These are phyloP conservation scores for Spathaspora hagerdaliae DNA, from an alignment of 805 yeast genomes.

Conservation along the genomic window DNA sequence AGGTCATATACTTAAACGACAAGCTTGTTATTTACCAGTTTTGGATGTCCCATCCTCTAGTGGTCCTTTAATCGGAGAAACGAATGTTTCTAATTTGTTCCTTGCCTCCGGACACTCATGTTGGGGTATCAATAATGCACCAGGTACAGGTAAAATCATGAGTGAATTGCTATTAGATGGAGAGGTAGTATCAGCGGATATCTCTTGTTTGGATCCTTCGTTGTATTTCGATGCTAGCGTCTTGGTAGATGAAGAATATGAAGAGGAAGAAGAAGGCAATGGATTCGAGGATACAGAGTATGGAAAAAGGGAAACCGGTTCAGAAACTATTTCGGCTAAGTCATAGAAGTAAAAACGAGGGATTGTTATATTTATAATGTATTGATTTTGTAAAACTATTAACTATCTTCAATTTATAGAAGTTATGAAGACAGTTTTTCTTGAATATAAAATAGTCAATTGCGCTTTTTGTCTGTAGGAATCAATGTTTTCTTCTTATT, in stretches of 20 bases:
- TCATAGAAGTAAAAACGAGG: not conserved
- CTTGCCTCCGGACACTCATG: constrained; percentile 94
- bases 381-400: no score
- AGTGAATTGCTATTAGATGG: constrained; percentile 87
- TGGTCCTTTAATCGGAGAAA: constrained; percentile 93
- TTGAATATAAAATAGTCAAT: not conserved
- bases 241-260: constrained; percentile 21
- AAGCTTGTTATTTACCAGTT: constrained; percentile 95
- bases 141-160: constrained; percentile 92
- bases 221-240: constrained; percentile 76
- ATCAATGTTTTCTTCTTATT: not conserved
- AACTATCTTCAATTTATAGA: no score
- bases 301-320: not conserved
- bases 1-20: constrained; percentile 76
- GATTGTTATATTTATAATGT: no score
- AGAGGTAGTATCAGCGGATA: constrained; percentile 68
- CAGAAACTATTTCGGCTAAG: not conserved
- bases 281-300: constrained; percentile 4
- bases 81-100: constrained; percentile 74
- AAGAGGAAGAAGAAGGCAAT: not conserved
- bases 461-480: not conserved
- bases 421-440: not conserved
- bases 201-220: constrained; percentile 80
- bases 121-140: constrained; percentile 98
- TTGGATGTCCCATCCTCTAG: constrained; percentile 87